A percentile compares a stretch with the other conserved stretches of the same genome.
Evolutionary conservation across 805 yeast genomes (phyloP).

Genomic region (Candida germanica): DNA sequence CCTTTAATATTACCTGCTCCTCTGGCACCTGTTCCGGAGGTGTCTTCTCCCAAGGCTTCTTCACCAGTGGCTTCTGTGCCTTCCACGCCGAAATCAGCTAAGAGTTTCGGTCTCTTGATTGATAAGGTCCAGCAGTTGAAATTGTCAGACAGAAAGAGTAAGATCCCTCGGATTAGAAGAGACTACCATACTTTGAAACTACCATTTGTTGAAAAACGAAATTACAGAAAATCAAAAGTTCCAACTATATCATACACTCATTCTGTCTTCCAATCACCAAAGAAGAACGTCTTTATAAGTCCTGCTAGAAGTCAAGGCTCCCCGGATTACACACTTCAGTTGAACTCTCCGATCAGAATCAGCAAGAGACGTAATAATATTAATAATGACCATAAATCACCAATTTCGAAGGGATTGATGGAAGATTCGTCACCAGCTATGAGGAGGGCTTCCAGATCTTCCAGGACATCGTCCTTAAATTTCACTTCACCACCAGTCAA

Average conservation of each 20-base stretch:
- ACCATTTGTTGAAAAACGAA: neutral
- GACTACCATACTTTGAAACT: constrained; percentile 1
- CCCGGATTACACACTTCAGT: constrained; percentile 4
- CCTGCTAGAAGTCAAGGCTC: constrained; percentile 1
- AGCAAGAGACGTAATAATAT: constrained; percentile 3
- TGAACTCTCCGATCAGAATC: constrained; percentile 6
- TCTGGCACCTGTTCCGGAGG: no score
- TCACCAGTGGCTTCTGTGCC: no score
- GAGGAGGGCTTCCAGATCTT: constrained; percentile 3
- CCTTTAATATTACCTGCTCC: no score
- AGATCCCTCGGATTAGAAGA: constrained; percentile 2
- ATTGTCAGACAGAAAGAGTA: neutral
- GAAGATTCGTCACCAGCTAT: neutral
- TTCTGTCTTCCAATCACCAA: constrained; percentile 29
- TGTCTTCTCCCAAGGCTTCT: no score
- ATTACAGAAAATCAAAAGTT: constrained; percentile 12
- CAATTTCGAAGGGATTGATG: constrained; percentile 10
- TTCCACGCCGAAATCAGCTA: constrained; percentile 8
- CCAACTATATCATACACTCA: constrained; percentile 31
- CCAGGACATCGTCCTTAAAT: constrained; percentile 6
- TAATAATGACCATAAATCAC: constrained; percentile 6
- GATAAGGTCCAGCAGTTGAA: neutral
- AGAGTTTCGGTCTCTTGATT: neutral
- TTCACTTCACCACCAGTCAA: constrained; percentile 6
- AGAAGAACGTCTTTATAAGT: constrained; percentile 3